phyloP scores from a whole-genome alignment of 257 asterid species.

The Solanum appendiculatum region DNA sequence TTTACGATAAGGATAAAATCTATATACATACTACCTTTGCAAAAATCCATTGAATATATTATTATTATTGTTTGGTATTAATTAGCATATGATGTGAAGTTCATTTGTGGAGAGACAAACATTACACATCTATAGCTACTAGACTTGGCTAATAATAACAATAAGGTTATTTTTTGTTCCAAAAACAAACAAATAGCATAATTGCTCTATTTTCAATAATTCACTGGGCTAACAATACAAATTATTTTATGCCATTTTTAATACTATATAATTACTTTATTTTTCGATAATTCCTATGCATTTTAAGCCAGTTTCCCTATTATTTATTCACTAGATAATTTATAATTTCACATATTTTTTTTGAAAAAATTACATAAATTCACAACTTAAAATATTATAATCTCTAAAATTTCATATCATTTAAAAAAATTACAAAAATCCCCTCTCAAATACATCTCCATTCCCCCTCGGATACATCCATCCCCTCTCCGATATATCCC shows the following conservation, averaged over 20 bases:
- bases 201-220: neutral
- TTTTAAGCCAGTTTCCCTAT: neutral
- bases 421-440: too few relatives aligned
- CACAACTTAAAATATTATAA: too few relatives aligned
- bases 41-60: too few relatives aligned
- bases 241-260: neutral
- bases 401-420: too few relatives aligned
- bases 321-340: neutral
- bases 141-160: neutral
- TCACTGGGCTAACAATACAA: neutral
- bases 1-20: neutral
- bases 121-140: too few relatives aligned
- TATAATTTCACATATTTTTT: too few relatives aligned
- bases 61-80: too few relatives aligned
- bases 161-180: neutral
- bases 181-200: neutral
- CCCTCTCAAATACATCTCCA: too few relatives aligned
- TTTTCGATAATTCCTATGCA: neutral
- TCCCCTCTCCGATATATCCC: too few relatives aligned
- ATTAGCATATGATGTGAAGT: neutral
- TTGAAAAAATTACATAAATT: too few relatives aligned
- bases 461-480: too few relatives aligned
- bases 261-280: too few relatives aligned
- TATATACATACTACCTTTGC: rapidly evolving
- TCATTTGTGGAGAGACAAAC: neutral